Evolutionary conservation across 1,139 yeast genomes (phyloP).

Genomic region (Scheffersomyces titani): DNA sequence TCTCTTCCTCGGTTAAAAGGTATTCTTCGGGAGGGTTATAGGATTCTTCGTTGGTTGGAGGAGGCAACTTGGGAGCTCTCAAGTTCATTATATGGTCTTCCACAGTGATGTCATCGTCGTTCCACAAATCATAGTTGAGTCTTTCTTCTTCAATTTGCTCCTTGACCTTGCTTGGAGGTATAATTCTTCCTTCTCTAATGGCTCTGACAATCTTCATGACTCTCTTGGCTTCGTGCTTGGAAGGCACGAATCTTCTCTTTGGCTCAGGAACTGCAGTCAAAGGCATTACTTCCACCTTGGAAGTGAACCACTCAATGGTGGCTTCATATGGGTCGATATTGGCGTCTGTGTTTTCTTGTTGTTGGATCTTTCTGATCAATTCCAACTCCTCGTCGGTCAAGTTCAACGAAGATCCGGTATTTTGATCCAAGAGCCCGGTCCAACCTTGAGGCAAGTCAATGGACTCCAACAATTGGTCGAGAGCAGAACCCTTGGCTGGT

Average conservation of each 20-base stretch:
- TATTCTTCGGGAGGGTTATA: conserved; percentile 98
- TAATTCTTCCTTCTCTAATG: conserved; percentile 91
- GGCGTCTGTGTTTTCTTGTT: conserved; percentile 82
- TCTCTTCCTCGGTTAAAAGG: conserved; percentile 76
- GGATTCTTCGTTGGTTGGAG: conserved; percentile 95
- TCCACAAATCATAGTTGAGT: conserved; percentile 82
- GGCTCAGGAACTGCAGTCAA: conserved; percentile 94
- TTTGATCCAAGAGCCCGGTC: conserved; percentile 93
- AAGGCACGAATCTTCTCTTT: conserved; percentile 93
- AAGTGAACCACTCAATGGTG: conserved; percentile 92
- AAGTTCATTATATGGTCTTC: conserved; percentile 81
- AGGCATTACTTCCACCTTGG: conserved; percentile 86
- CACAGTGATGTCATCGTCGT: conserved; percentile 56
- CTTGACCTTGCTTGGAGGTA: conserved; percentile 65
- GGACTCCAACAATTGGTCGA: conserved; percentile 82
- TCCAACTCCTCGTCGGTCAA: conserved; percentile 89
- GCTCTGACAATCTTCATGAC: conserved; percentile 96
- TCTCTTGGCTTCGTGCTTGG: conserved; percentile 94
- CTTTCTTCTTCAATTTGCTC: conserved; percentile 54
- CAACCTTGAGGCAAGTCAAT: conserved; percentile 97
- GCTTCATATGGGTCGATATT: conserved; percentile 88
- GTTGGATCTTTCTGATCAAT: conserved; percentile 81
- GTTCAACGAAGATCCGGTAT: conserved; percentile 86
- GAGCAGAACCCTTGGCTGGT: conserved; percentile 95
- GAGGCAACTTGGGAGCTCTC: conserved; percentile 93